phyloP scores from a whole-genome alignment of 140 eudicot genomes.

The Stevia rebaudiana region DNA sequence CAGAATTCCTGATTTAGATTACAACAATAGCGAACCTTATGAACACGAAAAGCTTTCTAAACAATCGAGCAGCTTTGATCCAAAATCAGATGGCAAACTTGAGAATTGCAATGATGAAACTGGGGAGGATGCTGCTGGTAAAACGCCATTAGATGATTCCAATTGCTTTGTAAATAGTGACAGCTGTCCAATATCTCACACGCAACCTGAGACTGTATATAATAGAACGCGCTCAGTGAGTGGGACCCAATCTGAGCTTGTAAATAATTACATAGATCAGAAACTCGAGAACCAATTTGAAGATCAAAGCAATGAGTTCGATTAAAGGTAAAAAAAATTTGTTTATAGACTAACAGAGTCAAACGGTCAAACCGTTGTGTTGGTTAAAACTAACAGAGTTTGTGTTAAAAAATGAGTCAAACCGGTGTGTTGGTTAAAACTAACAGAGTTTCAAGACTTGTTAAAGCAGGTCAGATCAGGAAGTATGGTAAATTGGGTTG shows the following conservation, averaged over 20 bases:
- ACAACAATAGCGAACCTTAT: constrained; percentile 4
- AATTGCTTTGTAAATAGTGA: constrained; percentile 60
- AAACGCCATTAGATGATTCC: constrained; percentile 23
- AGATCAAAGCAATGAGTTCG: constrained; percentile 44
- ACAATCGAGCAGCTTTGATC: constrained; percentile 17
- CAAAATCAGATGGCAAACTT: constrained; percentile 12
- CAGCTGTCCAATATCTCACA: constrained; percentile 37
- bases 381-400: too few species aligned
- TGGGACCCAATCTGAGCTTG: constrained; percentile 44
- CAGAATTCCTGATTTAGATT: constrained; percentile 34
- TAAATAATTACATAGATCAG: constrained; percentile 52
- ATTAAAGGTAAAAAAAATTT: constrained; percentile 45
- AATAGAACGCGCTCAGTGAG: constrained; percentile 46
- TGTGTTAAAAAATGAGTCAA: too few species aligned
- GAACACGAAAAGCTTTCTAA: constrained; percentile 26
- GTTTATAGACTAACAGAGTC: too few species aligned
- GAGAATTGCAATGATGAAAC: constrained; percentile 40
- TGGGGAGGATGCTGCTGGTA: constrained; percentile 38
- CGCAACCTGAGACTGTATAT: constrained; percentile 56
- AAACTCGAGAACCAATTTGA: constrained; percentile 46
- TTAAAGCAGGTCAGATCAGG: too few species aligned
- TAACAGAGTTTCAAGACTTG: too few species aligned
- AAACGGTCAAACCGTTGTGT: too few species aligned
- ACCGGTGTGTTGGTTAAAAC: too few species aligned
- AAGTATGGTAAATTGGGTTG: too few species aligned